phyloP scores from a whole-genome alignment of 2,329 filamentous ascomycete genomes.

The Sclerotinia minor region DNA sequence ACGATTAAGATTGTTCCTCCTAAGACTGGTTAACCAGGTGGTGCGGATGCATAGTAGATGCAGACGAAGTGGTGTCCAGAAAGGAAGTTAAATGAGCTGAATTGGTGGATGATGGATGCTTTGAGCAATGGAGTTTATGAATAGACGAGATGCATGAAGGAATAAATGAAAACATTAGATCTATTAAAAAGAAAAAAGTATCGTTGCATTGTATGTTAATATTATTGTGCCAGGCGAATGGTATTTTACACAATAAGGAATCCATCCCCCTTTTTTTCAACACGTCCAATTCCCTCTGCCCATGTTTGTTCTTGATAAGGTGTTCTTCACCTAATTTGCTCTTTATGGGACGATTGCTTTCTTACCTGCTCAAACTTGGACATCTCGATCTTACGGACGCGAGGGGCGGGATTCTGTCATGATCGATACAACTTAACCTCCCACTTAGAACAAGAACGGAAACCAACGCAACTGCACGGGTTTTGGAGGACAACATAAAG shows the following conservation, averaged over 20 bases:
- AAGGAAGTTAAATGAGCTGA: background rate
- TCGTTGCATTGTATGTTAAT: slow-evolving; percentile 5
- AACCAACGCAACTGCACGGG: too few relatives aligned
- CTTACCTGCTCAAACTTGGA: background rate
- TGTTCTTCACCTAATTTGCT: background rate
- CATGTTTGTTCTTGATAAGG: background rate
- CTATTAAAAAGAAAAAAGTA: background rate
- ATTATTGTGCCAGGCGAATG: background rate
- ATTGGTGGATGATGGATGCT: background rate
- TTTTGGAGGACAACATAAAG: too few relatives aligned
- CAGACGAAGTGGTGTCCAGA: background rate
- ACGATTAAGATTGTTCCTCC: slow-evolving; percentile 18
- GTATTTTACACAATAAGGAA: background rate
- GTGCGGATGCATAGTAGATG: background rate
- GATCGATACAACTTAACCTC: background rate
- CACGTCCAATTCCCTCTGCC: background rate
- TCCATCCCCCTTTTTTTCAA: background rate
- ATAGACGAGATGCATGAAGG: slow-evolving; percentile 2
- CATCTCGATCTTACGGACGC: background rate
- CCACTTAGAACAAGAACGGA: too few relatives aligned
- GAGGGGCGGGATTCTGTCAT: too few relatives aligned
- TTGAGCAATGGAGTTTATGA: slow-evolving; percentile 15
- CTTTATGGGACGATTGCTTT: background rate
- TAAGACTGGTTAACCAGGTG: background rate
- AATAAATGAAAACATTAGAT: slow-evolving; percentile 3